These are phyloP conservation scores for Metschnikowia borealis DNA, from an alignment of 805 yeast species.

Conservation along the genomic window DNA sequence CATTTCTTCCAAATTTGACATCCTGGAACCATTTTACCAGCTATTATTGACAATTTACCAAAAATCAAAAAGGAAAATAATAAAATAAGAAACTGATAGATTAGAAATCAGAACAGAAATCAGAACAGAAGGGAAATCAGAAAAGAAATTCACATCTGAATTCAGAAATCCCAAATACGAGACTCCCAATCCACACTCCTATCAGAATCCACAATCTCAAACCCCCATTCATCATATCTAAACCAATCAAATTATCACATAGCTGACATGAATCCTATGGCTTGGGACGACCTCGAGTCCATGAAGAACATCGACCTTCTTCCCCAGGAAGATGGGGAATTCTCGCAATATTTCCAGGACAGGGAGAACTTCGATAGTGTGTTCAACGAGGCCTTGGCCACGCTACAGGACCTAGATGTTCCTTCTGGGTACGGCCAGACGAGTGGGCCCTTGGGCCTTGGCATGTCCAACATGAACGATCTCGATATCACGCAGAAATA, in stretches of 20 bases:
- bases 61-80: no score
- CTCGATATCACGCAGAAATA: conserved; percentile 1
- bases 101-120: no score
- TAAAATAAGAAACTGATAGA: no score
- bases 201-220: no score
- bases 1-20: neutral
- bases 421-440: conserved; percentile 40
- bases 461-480: neutral
- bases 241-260: neutral
- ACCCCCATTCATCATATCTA: no score
- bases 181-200: no score
- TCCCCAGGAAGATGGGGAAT: conserved; percentile 40
- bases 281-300: conserved; percentile 29
- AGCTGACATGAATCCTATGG: conserved; percentile 19
- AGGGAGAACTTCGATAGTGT: conserved; percentile 53
- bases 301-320: conserved; percentile 15
- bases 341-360: conserved; percentile 41
- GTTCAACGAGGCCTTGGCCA: conserved; percentile 52
- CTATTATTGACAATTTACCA: no score
- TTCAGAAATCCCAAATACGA: no score
- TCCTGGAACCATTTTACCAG: neutral
- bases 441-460: conserved; percentile 6
- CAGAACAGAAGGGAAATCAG: no score
- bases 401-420: conserved; percentile 61
- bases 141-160: no score